A percentile compares a stretch with the other conserved stretches of the same genome.
Conservation (phyloP, 768 basidiomycete species). For the Tulasnella calospora region DNA sequence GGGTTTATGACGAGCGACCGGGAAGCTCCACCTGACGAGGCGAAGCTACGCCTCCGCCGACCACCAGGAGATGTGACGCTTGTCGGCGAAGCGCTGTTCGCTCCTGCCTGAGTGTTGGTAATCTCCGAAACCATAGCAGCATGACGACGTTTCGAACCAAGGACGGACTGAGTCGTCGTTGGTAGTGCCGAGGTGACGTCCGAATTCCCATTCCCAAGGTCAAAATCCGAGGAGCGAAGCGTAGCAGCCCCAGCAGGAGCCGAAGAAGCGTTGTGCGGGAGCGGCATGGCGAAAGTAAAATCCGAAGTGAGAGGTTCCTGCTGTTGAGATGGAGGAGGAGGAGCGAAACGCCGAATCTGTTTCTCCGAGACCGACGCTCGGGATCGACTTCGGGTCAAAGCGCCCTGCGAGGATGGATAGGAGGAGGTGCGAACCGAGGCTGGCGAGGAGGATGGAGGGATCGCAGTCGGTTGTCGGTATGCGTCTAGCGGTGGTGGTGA, state of each 20-base stretch:
- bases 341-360: conserved; percentile 2
- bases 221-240: background rate
- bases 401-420: background rate
- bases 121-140: conserved; percentile 72
- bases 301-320: background rate
- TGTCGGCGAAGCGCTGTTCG: conserved; percentile 39
- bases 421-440: background rate
- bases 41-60: conserved; percentile 36
- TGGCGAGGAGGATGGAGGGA: conserved; percentile 4
- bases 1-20: conserved; percentile 31
- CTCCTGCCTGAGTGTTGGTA: conserved; percentile 25
- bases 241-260: background rate
- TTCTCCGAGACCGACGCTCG: background rate
- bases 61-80: conserved; percentile 43
- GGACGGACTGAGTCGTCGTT: conserved; percentile 37
- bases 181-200: conserved; percentile 18
- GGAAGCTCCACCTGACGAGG: conserved; percentile 43
- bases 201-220: conserved; percentile 21
- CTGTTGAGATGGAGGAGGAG: background rate
- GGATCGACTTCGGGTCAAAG: background rate
- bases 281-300: background rate
- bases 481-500: background rate
- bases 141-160: conserved; percentile 67
- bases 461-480: conserved; percentile 4
- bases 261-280: background rate